Conservation (phyloP, 192 early-diverging fungal genomes). For the Umbelopsis sp. region DNA sequence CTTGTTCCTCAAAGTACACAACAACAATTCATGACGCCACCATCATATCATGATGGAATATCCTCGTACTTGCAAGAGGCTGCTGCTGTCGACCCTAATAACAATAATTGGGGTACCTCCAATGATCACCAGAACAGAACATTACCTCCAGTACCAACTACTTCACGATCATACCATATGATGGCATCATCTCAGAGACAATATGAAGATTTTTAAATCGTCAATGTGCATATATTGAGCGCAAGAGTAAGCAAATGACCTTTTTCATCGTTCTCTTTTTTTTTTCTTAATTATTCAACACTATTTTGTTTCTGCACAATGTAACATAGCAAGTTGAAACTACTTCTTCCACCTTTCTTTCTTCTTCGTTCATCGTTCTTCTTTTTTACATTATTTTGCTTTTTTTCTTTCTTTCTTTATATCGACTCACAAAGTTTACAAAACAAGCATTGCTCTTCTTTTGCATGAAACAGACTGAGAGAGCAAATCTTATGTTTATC, state of each 20-base stretch:
- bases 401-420: neutral
- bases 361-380: neutral
- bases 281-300: constrained; percentile 19
- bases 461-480: neutral
- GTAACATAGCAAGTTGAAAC: constrained; percentile 22
- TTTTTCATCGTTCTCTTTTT: constrained; percentile 2
- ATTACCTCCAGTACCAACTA: constrained; percentile 15
- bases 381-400: neutral
- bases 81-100: constrained; percentile 7
- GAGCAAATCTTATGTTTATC: constrained; percentile 8
- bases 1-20: constrained; percentile 19
- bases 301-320: constrained; percentile 23
- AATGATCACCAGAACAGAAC: constrained; percentile 23
- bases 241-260: constrained; percentile 6
- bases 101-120: constrained; percentile 1
- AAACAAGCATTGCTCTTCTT: neutral
- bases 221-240: constrained; percentile 16
- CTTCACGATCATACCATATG: constrained; percentile 20
- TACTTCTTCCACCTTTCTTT: neutral
- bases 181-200: constrained; percentile 12
- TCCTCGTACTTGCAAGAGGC: constrained; percentile 11
- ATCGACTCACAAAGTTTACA: constrained; percentile 4
- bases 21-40: constrained; percentile 18
- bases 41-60: constrained; percentile 19
- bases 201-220: neutral